Base-by-base conservation (phyloP, 1,284 basidiomycete genomes). In the Mycena citricolor region DNA sequence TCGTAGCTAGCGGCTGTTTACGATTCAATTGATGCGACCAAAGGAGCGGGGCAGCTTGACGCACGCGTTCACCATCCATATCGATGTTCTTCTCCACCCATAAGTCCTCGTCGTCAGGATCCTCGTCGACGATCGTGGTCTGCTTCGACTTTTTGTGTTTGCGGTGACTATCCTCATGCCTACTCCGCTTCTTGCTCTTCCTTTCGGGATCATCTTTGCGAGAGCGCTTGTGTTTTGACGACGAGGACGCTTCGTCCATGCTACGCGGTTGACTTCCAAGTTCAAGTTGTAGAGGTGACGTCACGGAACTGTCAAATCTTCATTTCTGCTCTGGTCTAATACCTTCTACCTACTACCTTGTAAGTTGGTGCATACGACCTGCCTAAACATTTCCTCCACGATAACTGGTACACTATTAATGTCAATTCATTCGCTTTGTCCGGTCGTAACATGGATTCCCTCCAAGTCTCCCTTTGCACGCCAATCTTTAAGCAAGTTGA, bases 71-170 rank as follows among this genome's bases (percentile, higher is more conserved):
- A 13, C 84, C 81, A 33, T 83, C 83, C 67, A 83, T 80, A 58
- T 86, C 83, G 33, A 91, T 81, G 55, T 90, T 87, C 71, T 90
- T 91, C 67, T 93, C 90, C 4, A 87, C 77, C 90, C 91, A 93
- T 70, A 89, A 78, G 40, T 81, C 82, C 23, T 81, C 76, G 53
- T 82, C 83, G 54, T 64, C 57, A 4, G 74, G 71, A 58, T 86
- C 81, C 45, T 87, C 84, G 54, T 86, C 86, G 2, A 83, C 75
- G 20, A 86, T 77, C 29, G 67, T 61, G 39, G 76, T 51, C 32
- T 62, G 57, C 31, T 56, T 55, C 16, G 56, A 54, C 23, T 55
- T 55, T 31, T 64, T 66, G 43, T 63, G 63, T 52, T 66, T 68
- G 47, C 61, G 61, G 10, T 55, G 51, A 39, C 57, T 34, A 13